Conservation (phyloP, 805 yeast genomes). For the Ogataea sp. region DNA sequence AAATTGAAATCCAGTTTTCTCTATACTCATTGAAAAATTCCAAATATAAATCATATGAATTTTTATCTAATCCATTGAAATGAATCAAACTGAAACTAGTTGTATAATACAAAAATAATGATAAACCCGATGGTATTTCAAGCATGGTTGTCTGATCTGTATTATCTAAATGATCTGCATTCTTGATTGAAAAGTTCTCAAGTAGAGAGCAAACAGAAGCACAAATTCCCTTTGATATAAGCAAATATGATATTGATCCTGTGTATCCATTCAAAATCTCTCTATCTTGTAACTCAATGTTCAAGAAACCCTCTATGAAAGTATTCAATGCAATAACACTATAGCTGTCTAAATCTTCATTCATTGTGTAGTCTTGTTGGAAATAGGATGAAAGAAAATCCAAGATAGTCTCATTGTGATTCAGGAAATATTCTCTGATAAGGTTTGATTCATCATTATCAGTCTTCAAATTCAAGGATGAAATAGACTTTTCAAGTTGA, state of each 20-base stretch:
- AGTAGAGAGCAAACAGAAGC: slow-evolving; percentile 1
- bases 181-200: background rate
- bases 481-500: background rate
- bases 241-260: background rate
- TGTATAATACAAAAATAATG: background rate
- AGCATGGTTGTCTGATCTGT: background rate
- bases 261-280: background rate
- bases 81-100: background rate
- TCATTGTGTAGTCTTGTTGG: background rate
- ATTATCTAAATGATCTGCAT: background rate
- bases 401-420: slow-evolving; percentile 3
- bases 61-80: background rate
- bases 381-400: slow-evolving; percentile 5
- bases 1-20: slow-evolving; percentile 48
- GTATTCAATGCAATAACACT: background rate
- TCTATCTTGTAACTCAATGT: background rate
- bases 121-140: slow-evolving; percentile 2
- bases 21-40: slow-evolving; percentile 13
- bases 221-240: background rate
- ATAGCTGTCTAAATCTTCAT: background rate
- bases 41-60: background rate
- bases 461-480: background rate
- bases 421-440: background rate
- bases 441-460: too few species aligned
- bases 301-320: background rate